Conservation (phyloP, 176 grass and related monocot genomes). For the Avena insularis region DNA sequence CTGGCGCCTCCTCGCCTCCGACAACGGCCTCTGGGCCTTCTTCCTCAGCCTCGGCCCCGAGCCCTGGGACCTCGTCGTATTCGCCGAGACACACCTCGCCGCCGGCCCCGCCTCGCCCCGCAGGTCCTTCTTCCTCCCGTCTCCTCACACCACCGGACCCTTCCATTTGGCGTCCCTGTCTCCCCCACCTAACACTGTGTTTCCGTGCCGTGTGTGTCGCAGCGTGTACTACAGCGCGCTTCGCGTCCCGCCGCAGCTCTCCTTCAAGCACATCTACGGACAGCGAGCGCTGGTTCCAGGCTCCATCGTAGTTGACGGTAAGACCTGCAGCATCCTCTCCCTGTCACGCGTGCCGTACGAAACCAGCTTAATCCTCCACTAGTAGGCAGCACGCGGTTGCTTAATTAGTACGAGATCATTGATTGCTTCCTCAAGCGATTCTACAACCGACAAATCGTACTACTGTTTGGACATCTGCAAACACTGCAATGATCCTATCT, state of each 20-base stretch:
- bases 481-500: neutral
- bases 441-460: neutral
- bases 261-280: slow-evolving; percentile 77
- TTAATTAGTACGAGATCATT: neutral
- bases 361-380: neutral
- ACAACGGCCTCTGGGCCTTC: slow-evolving; percentile 82
- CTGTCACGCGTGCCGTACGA: neutral
- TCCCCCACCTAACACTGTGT: neutral
- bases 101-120: slow-evolving; percentile 38
- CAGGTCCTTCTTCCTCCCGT: slow-evolving; percentile 2
- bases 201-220: neutral
- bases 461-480: neutral
- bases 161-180: neutral
- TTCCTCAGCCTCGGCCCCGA: slow-evolving; percentile 72
- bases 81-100: slow-evolving; percentile 84
- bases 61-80: slow-evolving; percentile 77
- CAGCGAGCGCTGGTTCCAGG: slow-evolving; percentile 61
- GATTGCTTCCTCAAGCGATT: neutral
- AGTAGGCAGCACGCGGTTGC: neutral
- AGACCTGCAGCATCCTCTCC: neutral
- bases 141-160: neutral
- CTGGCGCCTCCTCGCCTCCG: slow-evolving; percentile 69
- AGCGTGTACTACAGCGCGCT: slow-evolving; percentile 53
- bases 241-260: slow-evolving; percentile 49
- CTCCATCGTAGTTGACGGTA: slow-evolving; percentile 92